phyloP scores from a whole-genome alignment of 148 eudicot species.

The Rhododendron mucronatum region DNA sequence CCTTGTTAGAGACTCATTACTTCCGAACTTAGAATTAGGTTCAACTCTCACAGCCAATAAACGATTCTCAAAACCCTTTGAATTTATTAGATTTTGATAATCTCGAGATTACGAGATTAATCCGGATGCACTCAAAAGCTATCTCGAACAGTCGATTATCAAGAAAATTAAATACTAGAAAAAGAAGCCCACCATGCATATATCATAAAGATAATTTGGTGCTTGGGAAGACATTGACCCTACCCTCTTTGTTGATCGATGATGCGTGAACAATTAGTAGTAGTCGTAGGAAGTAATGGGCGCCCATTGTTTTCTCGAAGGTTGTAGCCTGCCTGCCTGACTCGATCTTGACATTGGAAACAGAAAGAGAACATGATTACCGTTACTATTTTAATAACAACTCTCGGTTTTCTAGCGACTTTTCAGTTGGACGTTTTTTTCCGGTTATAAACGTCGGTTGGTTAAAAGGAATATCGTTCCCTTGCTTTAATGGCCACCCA shows the following conservation, averaged over 20 bases:
- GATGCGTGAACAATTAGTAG: neutral
- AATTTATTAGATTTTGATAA: too few relatives aligned
- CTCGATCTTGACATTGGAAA: neutral
- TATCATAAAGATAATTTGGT: neutral
- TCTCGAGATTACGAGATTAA: too few relatives aligned
- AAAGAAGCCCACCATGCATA: neutral
- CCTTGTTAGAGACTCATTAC: neutral
- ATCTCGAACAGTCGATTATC: neutral
- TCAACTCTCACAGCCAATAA: too few relatives aligned
- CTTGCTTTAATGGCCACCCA: neutral
- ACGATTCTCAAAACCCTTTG: neutral
- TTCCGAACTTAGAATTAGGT: neutral
- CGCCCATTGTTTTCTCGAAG: slow-evolving; percentile 15
- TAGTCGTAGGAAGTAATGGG: neutral
- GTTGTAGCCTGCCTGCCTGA: slow-evolving; percentile 15
- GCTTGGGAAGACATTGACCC: neutral
- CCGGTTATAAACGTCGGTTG: slow-evolving; percentile 1
- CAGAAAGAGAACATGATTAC: neutral
- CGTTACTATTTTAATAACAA: neutral
- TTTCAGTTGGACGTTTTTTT: slow-evolving; percentile 16
- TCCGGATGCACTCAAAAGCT: too few relatives aligned
- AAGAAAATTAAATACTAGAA: neutral
- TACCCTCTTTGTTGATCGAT: neutral
- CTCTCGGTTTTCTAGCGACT: neutral
- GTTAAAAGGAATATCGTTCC: slow-evolving; percentile 2